Evolutionary conservation across 2,329 filamentous ascomycete genomes (phyloP), one percentile per base, ranked within the genome.

Genomic region (Didymella pinodella): DNA sequence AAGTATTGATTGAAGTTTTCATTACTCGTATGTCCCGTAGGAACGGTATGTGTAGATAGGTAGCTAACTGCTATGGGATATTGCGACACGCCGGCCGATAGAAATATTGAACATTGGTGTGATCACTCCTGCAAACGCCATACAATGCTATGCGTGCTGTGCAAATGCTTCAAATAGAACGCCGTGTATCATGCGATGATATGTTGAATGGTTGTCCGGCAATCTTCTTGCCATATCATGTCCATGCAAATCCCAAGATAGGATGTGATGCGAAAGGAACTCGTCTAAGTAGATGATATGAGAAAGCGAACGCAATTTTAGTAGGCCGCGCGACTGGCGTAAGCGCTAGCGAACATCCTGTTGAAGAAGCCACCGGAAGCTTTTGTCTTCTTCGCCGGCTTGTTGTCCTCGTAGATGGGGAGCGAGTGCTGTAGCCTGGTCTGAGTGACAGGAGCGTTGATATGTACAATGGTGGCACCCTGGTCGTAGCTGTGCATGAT

Each of bases 391-490:
- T 79, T 79, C 7, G 75, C 60, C 10, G 75, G 73, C 68, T 78
- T 76, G 48, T 77, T 76, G 46, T 75, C 74, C 45, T 77, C 76
- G 62, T 76, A 76, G 57, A 75, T 64, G 40, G 75, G 75, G 20
- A 77, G 72, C 16, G 69, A 65, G 58, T 77, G 75, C 55, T 77
- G 67, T 22, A 59, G 50, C 41, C 50, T 54, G 26, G 50, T 47
- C 41, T 59, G 56, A 2, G 46, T 22, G 28, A 59, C 56, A 26
- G 56, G 56, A 14, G 56, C 56, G 32, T 59, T 54, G 67, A 81
- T 78, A 72, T 81, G 77, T 63, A 82, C 78, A 69, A 82, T 65
- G 28, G 75, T 78, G 36, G 79, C 76, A 43, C 76, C 73, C 57
- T 73, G 72, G 65, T 81, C 79, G 72, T 79, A 80, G 79, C 49